Base-by-base conservation (phyloP, 106 monocot genomes). In the Narthecium ossifragum region DNA sequence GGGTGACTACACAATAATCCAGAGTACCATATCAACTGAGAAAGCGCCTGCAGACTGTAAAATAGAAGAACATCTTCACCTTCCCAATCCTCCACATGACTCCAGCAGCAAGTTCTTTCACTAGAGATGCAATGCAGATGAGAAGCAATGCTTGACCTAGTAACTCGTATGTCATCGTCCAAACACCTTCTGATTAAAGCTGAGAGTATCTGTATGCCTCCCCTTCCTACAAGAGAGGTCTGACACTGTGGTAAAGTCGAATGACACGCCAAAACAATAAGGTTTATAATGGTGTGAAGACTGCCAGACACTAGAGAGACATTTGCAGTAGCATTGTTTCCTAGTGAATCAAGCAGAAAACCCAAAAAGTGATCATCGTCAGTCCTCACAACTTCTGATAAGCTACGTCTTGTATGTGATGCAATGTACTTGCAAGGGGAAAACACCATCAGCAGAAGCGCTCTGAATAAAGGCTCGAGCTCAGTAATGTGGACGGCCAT, bases 371-470 rank as follows among this genome's bases (percentile, higher is more conserved):
- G 64, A 61, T 39, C 53, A n/a, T 60, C 67, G 31, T 47, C 40
- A 74, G 59, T 46, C 51, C 45, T 60, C 20, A 70, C 36, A 40
- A 38, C 31, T 51, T 77, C 70, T 15, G 66, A 70, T 9, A 90
- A 50, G 65, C 28, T 46, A 14, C 49, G 60, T 59, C 59, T 83
- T 59, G 85, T 63, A 22, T 55, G 59, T 46, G 59, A 70, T 26
- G 83, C 28, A 64, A 94, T 83, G 43, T 73, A 80, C 31, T 75
- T 83, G 73, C 77, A 86, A 17, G 89, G 85, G 37, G 94, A 90
- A 26, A 63, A 54, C 26, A 80, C 51, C 94, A 94, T 80, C 59
- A 80, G 27, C 25, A 86, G 29, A 70, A 86, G 65, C 22, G 83
- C 75, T 51, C 86, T 76, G 4, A 40, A 73, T 40, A 83, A 70